Conservation (phyloP, 306 rosid species). For the Neltuma alba region DNA sequence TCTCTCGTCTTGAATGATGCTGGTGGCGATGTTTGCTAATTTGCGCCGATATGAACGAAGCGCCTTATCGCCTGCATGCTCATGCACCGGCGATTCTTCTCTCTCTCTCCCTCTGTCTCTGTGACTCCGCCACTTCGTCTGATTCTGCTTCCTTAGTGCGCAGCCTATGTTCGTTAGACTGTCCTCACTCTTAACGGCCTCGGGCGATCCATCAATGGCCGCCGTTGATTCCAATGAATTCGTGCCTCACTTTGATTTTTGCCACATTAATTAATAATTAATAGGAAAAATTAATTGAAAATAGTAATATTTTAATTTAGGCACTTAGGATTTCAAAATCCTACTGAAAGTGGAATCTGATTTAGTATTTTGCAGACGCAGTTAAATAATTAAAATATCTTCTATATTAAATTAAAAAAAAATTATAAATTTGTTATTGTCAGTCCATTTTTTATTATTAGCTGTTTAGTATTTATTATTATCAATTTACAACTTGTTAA, state of each 20-base stretch:
- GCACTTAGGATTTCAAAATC: too few species aligned
- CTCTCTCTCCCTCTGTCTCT: conserved; percentile 6
- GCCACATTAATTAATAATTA: neutral
- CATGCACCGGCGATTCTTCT: conserved; percentile 29
- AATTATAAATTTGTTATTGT: too few species aligned
- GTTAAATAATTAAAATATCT: too few species aligned
- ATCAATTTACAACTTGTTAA: too few species aligned
- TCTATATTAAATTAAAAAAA: too few species aligned
- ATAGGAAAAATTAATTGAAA: too few species aligned
- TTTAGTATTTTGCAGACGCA: too few species aligned
- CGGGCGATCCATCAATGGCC: neutral
- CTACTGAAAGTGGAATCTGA: too few species aligned
- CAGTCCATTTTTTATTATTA: too few species aligned
- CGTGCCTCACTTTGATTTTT: neutral
- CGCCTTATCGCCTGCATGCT: conserved; percentile 25
- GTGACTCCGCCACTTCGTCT: conserved; percentile 16
- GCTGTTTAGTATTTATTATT: too few species aligned
- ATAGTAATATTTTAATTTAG: too few species aligned
- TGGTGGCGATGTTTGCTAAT: conserved; percentile 48
- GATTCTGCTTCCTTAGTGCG: neutral
- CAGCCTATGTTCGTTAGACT: conserved; percentile 5
- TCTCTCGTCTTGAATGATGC: conserved; percentile 12
- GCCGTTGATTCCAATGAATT: conserved; percentile 24
- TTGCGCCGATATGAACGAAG: conserved; percentile 40
- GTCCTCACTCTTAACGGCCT: neutral